These are phyloP conservation scores for Lyophyllum atratum DNA, from an alignment of 768 basidiomycete species.

Conservation along the genomic window DNA sequence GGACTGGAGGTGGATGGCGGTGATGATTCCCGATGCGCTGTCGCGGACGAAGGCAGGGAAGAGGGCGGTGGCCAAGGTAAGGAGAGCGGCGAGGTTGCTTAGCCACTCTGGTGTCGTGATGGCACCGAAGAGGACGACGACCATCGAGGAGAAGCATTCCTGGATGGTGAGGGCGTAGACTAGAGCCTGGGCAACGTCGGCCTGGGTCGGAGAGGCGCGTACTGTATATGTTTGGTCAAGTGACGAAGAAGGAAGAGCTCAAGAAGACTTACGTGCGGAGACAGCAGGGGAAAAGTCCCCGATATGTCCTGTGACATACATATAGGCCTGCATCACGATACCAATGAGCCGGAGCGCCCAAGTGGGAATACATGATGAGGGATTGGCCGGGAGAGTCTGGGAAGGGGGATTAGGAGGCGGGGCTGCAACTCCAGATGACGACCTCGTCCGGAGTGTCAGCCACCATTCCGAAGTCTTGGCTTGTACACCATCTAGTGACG, in stretches of 20 bases:
- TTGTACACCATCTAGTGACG: too few species aligned
- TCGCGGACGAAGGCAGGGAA: neutral
- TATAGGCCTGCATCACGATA: neutral
- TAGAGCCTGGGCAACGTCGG: neutral
- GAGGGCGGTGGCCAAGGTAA: constrained; percentile 4
- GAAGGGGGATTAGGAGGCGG: neutral
- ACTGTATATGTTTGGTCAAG: neutral
- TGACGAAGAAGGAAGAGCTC: neutral
- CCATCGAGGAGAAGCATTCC: constrained; percentile 5
- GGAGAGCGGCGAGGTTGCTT: constrained; percentile 2
- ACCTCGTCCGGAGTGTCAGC: neutral
- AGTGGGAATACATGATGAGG: neutral
- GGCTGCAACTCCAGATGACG: neutral
- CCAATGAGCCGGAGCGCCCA: neutral
- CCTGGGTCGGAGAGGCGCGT: neutral
- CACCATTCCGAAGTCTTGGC: too few species aligned
- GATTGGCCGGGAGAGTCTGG: neutral
- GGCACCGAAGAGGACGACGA: neutral
- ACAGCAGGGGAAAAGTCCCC: neutral
- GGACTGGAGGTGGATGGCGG: neutral
- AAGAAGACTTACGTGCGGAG: neutral
- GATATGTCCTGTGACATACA: neutral
- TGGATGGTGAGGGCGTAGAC: constrained; percentile 2
- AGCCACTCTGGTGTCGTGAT: neutral
- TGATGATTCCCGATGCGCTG: neutral